Evolutionary conservation across 2,329 filamentous ascomycete species (phyloP).

Genomic region (Rhytidhysteron rufulum): DNA sequence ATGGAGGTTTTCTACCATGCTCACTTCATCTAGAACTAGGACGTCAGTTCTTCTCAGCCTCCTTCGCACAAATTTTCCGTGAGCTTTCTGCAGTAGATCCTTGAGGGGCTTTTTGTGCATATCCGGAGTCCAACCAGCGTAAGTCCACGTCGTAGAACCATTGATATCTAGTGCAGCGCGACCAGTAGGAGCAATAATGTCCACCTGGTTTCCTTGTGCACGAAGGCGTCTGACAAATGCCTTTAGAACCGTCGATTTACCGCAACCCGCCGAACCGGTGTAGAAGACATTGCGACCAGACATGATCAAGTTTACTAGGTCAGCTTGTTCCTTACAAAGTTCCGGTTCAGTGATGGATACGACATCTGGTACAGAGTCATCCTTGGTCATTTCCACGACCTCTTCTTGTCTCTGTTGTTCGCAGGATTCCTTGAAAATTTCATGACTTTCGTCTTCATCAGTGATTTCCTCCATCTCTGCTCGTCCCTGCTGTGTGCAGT

Average conservation of each 20-base stretch:
- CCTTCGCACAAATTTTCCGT: constrained; percentile 30
- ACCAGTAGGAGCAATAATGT: constrained; percentile 58
- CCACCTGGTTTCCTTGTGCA: constrained; percentile 36
- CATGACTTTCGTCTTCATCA: no score
- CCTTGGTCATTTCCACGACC: background rate
- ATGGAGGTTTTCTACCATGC: constrained; percentile 58
- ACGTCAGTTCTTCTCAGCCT: constrained; percentile 48
- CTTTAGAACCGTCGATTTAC: constrained; percentile 55
- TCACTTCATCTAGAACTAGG: constrained; percentile 63
- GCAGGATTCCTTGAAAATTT: no score
- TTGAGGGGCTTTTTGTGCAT: constrained; percentile 42
- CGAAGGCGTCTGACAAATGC: constrained; percentile 43
- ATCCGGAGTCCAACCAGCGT: constrained; percentile 53
- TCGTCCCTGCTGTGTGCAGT: no score
- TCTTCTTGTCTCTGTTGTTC: background rate
- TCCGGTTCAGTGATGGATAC: constrained; percentile 15
- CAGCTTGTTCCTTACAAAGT: constrained; percentile 48
- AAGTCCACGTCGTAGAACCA: constrained; percentile 56
- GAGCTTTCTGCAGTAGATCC: constrained; percentile 27
- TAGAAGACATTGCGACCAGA: constrained; percentile 59
- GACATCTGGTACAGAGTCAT: constrained; percentile 6
- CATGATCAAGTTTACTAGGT: constrained; percentile 50
- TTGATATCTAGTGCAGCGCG: constrained; percentile 55
- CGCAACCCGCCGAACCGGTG: constrained; percentile 60
- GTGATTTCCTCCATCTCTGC: no score